Percentiles rank a stretch among this genome's conserved stretches.
phyloP scores from a whole-genome alignment of 2,329 filamentous ascomycete species.

The Septoria linicola region DNA sequence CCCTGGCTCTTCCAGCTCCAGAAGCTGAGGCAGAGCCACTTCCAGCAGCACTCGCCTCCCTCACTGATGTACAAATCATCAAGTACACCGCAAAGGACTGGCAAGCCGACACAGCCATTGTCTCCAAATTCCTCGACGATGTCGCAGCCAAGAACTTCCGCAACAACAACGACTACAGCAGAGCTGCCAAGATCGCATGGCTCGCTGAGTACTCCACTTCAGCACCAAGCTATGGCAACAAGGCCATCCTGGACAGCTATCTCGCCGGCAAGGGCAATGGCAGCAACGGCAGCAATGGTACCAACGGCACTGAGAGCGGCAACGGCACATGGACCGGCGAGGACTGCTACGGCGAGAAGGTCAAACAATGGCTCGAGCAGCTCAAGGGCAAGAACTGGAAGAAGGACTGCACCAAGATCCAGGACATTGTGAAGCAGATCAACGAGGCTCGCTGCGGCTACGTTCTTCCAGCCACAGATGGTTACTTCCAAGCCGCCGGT shows the following conservation, averaged over 20 bases:
- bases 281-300: slow-evolving; percentile 7
- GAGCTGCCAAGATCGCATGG: slow-evolving; percentile 8
- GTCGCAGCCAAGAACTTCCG: slow-evolving; percentile 6
- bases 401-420: slow-evolving; percentile 7
- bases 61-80: slow-evolving; percentile 14
- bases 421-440: slow-evolving; percentile 10
- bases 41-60: not conserved
- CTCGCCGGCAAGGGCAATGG: slow-evolving; percentile 5
- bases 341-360: slow-evolving; percentile 6
- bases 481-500: slow-evolving; percentile 4
- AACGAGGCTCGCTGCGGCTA: slow-evolving; percentile 8
- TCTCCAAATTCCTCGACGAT: slow-evolving; percentile 15
- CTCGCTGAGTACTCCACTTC: slow-evolving; percentile 8
- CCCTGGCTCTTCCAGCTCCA: slow-evolving; percentile 11
- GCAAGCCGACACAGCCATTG: slow-evolving; percentile 10
- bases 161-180: slow-evolving; percentile 8
- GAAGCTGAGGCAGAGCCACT: slow-evolving; percentile 10
- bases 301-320: slow-evolving; percentile 5
- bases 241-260: slow-evolving; percentile 9
- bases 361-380: slow-evolving; percentile 8
- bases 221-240: slow-evolving; percentile 6
- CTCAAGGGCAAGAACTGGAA: slow-evolving; percentile 12
- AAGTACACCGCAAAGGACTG: slow-evolving; percentile 10
- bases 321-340: slow-evolving; percentile 14
- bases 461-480: slow-evolving; percentile 12